Conservation (phyloP, 2,329 filamentous ascomycete genomes). For the Cordyceps tenuipes region DNA sequence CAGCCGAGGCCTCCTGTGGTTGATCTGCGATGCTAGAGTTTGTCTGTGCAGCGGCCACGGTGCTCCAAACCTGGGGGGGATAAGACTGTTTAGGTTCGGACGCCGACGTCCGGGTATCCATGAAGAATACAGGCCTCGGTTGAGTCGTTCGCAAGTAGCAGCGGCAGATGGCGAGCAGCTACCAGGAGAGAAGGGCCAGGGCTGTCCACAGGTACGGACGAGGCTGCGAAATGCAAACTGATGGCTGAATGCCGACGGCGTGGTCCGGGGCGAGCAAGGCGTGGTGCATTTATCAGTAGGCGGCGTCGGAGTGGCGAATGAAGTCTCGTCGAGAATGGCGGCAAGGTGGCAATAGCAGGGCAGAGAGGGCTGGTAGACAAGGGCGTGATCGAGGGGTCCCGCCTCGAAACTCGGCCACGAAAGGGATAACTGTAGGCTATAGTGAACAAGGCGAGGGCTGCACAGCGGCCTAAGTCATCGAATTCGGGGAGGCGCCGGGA, state of each 20-base stretch:
- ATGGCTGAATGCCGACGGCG: not conserved
- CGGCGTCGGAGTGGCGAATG: not conserved
- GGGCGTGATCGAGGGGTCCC: slow-evolving; percentile 2
- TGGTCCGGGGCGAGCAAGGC: not conserved
- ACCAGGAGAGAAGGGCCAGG: not conserved
- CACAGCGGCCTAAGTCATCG: slow-evolving; percentile 1
- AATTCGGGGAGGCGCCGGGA: not conserved
- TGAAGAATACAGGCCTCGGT: slow-evolving; percentile 19
- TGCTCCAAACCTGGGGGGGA: slow-evolving; percentile 15
- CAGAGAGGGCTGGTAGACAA: not conserved
- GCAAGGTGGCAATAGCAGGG: slow-evolving; percentile 1
- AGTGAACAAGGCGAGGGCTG: slow-evolving; percentile 4
- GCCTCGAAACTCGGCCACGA: not conserved
- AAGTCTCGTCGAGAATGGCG: not conserved
- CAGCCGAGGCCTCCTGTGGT: slow-evolving; percentile 24
- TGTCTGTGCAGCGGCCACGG: not conserved
- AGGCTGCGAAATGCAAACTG: slow-evolving; percentile 6
- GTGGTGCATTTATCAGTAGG: slow-evolving; percentile 3
- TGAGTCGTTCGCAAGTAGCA: not conserved
- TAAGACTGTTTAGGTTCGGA: slow-evolving; percentile 32
- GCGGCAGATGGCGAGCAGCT: slow-evolving; percentile 7
- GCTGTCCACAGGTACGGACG: not conserved
- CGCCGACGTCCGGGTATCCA: slow-evolving; percentile 31
- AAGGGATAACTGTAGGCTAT: slow-evolving; percentile 2
- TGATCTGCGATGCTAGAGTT: slow-evolving; percentile 22